Evolutionary conservation across 345 rosid species (phyloP), one percentile per base, ranked within the genome.

Genomic region (Sonneratia caseolaris): DNA sequence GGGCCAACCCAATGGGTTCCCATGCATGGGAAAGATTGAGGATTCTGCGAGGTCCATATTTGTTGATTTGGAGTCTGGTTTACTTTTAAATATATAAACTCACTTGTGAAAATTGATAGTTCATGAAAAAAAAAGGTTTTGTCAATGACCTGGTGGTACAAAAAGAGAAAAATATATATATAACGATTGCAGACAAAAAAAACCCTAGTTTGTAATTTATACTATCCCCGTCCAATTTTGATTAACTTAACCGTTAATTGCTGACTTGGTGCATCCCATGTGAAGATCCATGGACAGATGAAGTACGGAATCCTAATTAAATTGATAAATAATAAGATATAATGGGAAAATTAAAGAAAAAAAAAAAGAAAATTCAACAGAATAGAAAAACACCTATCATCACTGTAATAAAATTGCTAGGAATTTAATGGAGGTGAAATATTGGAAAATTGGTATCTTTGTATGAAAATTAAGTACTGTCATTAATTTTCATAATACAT

Each of bases 21-120:
- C 86, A 84, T 72, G 97, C 93, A 68, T 93, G 93, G 98, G 98
- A 93, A 82, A 88, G 85, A 76, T 88, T 93, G 70, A 89, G 98
- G 82, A 82, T 86, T 76, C 75, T 80, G 65, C 88, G 73, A 91
- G 98, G 98, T 73, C 43, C 66, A 18, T 43, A 43, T 7, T 22
- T 40, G n/a, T 68, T 32, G n/a, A 62, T 12, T 62, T 62, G 12
- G 38, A 2, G 27, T n/a, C 35, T 57, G 64, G 64, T 57, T 57
- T 27, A 67, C 10, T 67, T 67, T 38, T 66, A 19, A 42, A 64
- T 64, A 53, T 16, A 57, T 57, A n/a, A n/a, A 57, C 32, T 3
- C 32, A 57, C 64, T 22, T 57, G 7, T 1, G 12, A 57, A 57
- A 47, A 47, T 4, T 47, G 51, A 47, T 13, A 47, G 15, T 47